phyloP scores from a whole-genome alignment of 2,329 filamentous ascomycete species.

The Cladophialophora immunda region DNA sequence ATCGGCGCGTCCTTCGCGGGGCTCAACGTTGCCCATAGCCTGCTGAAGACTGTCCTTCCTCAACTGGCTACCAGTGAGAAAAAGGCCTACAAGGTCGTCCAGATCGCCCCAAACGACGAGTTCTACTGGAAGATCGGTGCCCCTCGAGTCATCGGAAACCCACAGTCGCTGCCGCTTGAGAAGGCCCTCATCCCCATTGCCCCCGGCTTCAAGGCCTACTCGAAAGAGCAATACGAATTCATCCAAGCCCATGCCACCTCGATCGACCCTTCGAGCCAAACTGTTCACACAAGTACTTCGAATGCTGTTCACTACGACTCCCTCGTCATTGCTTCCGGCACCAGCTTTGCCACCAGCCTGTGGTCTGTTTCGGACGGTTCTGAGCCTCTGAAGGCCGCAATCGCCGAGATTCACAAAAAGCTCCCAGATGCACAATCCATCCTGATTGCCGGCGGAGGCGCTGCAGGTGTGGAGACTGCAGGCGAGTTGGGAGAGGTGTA shows the following conservation, averaged over 20 bases:
- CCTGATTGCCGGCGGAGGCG: conserved; percentile 59
- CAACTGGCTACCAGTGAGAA: conserved; percentile 42
- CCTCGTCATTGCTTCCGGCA: conserved; percentile 66
- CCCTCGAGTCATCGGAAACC: conserved; percentile 62
- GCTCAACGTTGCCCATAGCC: conserved; percentile 47
- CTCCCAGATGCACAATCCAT: conserved; percentile 53
- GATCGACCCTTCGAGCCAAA: conserved; percentile 55
- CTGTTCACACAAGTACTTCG: conserved; percentile 53
- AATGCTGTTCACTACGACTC: conserved; percentile 58
- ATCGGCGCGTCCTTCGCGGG: conserved; percentile 52
- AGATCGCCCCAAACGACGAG: conserved; percentile 62
- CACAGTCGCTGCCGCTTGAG: conserved; percentile 55
- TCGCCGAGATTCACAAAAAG: conserved; percentile 47
- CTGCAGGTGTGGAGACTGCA: conserved; percentile 59
- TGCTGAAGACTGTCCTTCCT: conserved; percentile 47
- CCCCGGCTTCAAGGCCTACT: conserved; percentile 61
- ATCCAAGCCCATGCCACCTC: conserved; percentile 59
- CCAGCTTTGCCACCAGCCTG: conserved; percentile 51
- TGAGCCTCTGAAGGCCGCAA: conserved; percentile 46
- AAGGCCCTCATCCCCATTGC: conserved; percentile 61
- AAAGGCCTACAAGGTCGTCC: conserved; percentile 60
- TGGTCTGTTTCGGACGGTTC: conserved; percentile 56
- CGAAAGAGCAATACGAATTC: conserved; percentile 57
- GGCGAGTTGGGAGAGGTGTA: conserved; percentile 57
- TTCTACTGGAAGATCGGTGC: conserved; percentile 65